Conservation (phyloP, 2,329 filamentous ascomycete species). For the Nothophoma quercina region DNA sequence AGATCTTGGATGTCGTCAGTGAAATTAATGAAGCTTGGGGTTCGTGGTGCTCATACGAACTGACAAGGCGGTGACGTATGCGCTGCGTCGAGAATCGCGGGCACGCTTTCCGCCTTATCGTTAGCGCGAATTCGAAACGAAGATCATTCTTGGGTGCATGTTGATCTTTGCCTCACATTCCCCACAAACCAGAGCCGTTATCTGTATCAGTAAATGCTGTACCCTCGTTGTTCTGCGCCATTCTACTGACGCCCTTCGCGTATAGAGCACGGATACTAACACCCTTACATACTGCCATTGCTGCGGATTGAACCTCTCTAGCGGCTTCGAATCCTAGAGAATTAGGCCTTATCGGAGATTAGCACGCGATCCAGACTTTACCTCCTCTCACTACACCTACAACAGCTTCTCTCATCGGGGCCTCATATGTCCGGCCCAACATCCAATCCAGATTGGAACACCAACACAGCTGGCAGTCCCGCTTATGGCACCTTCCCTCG, state of each 20-base stretch:
- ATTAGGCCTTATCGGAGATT: constrained; percentile 5
- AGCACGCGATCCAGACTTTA: background rate
- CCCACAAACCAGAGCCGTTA: constrained; percentile 5
- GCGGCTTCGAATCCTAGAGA: background rate
- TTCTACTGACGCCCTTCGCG: background rate
- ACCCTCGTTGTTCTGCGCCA: background rate
- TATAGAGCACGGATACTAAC: background rate
- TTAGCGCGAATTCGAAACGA: constrained; percentile 16
- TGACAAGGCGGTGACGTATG: constrained; percentile 14
- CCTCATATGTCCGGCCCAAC: constrained; percentile 39
- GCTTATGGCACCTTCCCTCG: constrained; percentile 36
- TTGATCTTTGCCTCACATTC: constrained; percentile 4
- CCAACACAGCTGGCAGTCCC: constrained; percentile 26
- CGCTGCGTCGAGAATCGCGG: background rate
- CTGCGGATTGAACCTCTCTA: background rate
- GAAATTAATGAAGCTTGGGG: background rate
- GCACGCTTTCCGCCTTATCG: background rate
- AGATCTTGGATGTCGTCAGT: background rate
- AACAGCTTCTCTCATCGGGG: background rate
- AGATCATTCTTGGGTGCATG: constrained; percentile 13
- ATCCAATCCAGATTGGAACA: constrained; percentile 36
- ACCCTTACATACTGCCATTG: background rate
- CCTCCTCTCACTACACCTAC: background rate
- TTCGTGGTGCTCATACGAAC: background rate
- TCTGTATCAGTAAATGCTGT: background rate